Evolutionary conservation across 768 basidiomycete genomes (phyloP).

Genomic region (Hygrocybe punicea): DNA sequence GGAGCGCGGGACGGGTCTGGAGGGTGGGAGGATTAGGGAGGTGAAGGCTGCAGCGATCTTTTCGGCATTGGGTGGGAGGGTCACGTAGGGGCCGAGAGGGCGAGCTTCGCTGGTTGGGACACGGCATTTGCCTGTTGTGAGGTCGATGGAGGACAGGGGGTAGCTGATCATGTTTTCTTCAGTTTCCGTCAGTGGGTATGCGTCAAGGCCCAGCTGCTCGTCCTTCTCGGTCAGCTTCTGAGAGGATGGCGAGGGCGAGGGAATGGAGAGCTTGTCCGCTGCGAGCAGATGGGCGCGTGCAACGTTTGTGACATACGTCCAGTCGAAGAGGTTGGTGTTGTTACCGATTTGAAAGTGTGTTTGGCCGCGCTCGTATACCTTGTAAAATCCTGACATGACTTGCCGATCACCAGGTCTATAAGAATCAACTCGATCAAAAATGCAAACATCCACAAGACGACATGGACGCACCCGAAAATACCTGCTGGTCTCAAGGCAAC

Average conservation of each 20-base stretch:
- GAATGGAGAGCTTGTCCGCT: slow-evolving; percentile 73
- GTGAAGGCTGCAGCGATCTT: slow-evolving; percentile 57
- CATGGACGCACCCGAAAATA: slow-evolving; percentile 78
- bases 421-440: slow-evolving; percentile 4
- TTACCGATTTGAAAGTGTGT: slow-evolving; percentile 92
- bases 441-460: background rate
- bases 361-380: slow-evolving; percentile 76
- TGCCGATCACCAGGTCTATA: slow-evolving; percentile 88
- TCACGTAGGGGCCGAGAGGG: slow-evolving; percentile 78
- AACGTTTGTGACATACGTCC: slow-evolving; percentile 95
- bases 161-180: slow-evolving; percentile 44
- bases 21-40: slow-evolving; percentile 38
- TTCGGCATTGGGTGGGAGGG: slow-evolving; percentile 55
- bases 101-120: slow-evolving; percentile 78
- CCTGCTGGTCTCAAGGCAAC: slow-evolving; percentile 90
- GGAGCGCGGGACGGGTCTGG: slow-evolving; percentile 63
- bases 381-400: slow-evolving; percentile 70
- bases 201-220: slow-evolving; percentile 30
- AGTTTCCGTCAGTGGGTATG: slow-evolving; percentile 40
- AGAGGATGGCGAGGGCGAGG: slow-evolving; percentile 42
- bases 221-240: background rate
- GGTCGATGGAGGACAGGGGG: slow-evolving; percentile 58
- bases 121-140: slow-evolving; percentile 60
- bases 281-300: slow-evolving; percentile 93
- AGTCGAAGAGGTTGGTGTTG: slow-evolving; percentile 92